Conservation (phyloP, 2,329 filamentous ascomycete genomes). For the Hypoxylon sp. region DNA sequence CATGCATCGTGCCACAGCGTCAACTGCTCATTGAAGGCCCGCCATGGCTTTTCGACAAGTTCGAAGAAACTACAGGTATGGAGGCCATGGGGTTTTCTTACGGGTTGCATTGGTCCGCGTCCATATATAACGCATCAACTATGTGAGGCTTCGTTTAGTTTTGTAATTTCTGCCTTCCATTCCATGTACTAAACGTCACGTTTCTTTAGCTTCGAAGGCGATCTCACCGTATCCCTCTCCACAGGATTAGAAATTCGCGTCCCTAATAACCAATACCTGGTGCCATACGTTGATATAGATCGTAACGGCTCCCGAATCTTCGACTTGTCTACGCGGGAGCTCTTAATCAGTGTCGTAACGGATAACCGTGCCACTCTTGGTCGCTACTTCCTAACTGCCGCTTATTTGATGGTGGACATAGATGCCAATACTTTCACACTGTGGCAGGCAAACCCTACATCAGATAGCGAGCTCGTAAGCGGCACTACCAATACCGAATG, state of each 20-base stretch:
- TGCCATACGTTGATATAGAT: conserved; percentile 50
- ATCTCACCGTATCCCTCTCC: conserved; percentile 52
- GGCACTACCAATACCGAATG: background rate
- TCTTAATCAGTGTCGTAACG: conserved; percentile 47
- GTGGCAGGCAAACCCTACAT: conserved; percentile 54
- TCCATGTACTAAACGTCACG: too few relatives aligned
- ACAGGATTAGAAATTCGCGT: conserved; percentile 52
- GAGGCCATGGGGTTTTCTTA: conserved; percentile 22
- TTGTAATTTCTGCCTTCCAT: background rate
- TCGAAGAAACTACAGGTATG: conserved; percentile 42
- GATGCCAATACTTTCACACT: conserved; percentile 55
- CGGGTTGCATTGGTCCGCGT: conserved; percentile 44
- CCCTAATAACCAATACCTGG: conserved; percentile 52
- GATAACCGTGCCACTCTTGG: conserved; percentile 50
- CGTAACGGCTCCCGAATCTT: conserved; percentile 48
- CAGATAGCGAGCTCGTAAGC: conserved; percentile 23
- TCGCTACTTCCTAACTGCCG: conserved; percentile 55
- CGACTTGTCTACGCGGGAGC: conserved; percentile 40
- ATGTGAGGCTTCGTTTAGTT: conserved; percentile 8
- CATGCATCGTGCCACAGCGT: conserved; percentile 54
- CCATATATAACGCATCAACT: conserved; percentile 8
- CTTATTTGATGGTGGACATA: conserved; percentile 57
- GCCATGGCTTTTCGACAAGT: conserved; percentile 34
- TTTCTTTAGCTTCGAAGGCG: conserved; percentile 51
- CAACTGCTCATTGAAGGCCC: conserved; percentile 53